These are phyloP conservation scores for Mucor piriformis DNA, from an alignment of 371 early-diverging fungal genomes.

Conservation along the genomic window DNA sequence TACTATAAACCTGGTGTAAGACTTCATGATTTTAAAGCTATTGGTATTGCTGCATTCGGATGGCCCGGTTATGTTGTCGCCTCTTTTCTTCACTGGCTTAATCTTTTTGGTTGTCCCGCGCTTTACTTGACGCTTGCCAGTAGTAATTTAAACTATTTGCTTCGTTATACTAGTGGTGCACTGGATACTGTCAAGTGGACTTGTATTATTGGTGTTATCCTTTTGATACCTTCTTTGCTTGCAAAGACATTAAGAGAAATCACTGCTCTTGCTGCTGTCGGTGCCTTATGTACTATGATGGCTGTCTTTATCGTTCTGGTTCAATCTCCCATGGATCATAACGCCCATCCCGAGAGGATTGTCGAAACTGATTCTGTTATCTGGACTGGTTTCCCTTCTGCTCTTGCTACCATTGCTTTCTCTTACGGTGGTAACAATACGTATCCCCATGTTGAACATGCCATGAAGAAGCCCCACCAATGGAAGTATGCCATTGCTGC, in stretches of 20 bases:
- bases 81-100: slow-evolving; percentile 68
- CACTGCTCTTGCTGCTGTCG: slow-evolving; percentile 56
- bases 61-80: slow-evolving; percentile 59
- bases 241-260: slow-evolving; percentile 81
- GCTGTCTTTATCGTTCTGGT: slow-evolving; percentile 51
- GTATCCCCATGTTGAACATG: slow-evolving; percentile 70
- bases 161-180: slow-evolving; percentile 35
- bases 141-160: slow-evolving; percentile 59
- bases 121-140: slow-evolving; percentile 81
- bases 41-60: slow-evolving; percentile 70
- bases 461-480: slow-evolving; percentile 73
- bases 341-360: slow-evolving; percentile 15
- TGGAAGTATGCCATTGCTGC: slow-evolving; percentile 70
- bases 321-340: slow-evolving; percentile 36
- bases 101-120: slow-evolving; percentile 73
- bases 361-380: slow-evolving; percentile 39
- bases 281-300: slow-evolving; percentile 55
- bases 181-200: slow-evolving; percentile 55
- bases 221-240: slow-evolving; percentile 73
- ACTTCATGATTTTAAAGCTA: slow-evolving; percentile 60
- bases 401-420: slow-evolving; percentile 57
- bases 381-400: slow-evolving; percentile 52
- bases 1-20: slow-evolving; percentile 54
- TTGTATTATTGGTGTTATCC: slow-evolving; percentile 61
- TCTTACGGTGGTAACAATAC: slow-evolving; percentile 52